A percentile compares a stretch with the other conserved stretches of the same genome.
These are phyloP conservation scores for Gloeopeniophorella convolvens DNA, from an alignment of 768 basidiomycete genomes.

Conservation along the genomic window DNA sequence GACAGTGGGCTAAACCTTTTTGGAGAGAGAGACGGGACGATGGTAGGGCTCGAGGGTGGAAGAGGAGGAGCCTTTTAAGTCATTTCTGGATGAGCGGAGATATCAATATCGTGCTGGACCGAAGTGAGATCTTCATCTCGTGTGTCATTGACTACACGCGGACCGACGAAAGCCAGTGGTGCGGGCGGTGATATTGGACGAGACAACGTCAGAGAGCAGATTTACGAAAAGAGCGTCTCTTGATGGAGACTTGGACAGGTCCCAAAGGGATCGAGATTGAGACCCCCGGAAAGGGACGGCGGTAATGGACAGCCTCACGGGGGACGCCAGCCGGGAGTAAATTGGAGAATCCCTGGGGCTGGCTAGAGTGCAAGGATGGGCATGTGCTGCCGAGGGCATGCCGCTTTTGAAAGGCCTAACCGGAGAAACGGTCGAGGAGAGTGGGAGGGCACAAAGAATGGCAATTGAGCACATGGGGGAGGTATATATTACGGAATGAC, in stretches of 20 bases:
- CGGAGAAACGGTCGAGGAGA: background rate
- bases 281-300: slow-evolving; percentile 16
- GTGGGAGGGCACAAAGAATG: background rate
- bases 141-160: background rate
- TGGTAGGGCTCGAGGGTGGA: background rate
- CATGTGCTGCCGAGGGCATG: background rate
- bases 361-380: background rate
- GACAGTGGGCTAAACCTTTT: background rate
- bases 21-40: background rate
- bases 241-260: slow-evolving; percentile 5
- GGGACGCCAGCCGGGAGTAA: slow-evolving; percentile 4
- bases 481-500: slow-evolving; percentile 1
- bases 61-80: slow-evolving; percentile 3
- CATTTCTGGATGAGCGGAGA: background rate
- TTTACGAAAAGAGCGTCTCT: background rate
- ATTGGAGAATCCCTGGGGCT: background rate
- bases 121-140: background rate
- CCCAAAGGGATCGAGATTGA: slow-evolving; percentile 23
- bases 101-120: background rate
- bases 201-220: background rate
- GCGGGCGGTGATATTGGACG: background rate
- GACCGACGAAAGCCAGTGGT: background rate
- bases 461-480: no score
- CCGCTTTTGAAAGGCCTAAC: background rate
- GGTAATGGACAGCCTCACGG: slow-evolving; percentile 6